Base-by-base conservation (phyloP, 805 yeast species). In the Candida sonorensis region DNA sequence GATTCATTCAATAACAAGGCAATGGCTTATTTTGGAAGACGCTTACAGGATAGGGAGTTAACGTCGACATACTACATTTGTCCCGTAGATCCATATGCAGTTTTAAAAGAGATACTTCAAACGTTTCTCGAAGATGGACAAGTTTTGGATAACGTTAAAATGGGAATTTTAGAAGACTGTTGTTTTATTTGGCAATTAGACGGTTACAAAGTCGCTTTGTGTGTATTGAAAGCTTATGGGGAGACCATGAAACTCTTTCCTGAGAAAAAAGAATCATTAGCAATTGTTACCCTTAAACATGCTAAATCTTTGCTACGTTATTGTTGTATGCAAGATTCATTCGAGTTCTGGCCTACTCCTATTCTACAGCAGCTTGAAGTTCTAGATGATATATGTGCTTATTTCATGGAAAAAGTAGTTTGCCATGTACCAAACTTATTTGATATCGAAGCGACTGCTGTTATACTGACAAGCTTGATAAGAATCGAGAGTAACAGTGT, bases 111-210 rank as follows among this genome's bases (percentile, higher is more conserved):
- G 12, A 25, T 45, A 8, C 26, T 45, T 15, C 39, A 36, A 23
- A 31, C 23, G 24, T 30, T 39, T 23, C 14, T 45, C 16, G 27
- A 24, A 9, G 29, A 26, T 9, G 24, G 29, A 6, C 8, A 18
- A 7, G 36, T 40, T 4, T 21, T 41, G 9, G 34, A 32, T 28
- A 13, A 23, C 5, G 21, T 20, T n/a, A 27, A 41, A 2, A 26
- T 34, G 10, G 38, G 32, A 16, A 33, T 41, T 5, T n/a, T 45
- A 12, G 40, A 40, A 23, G 48, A 45, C 26, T 45, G 50, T 30
- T 24, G 34, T 13, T 37, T 43, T 32, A 41, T 45, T 13, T 45
- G 50, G 50, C 50, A 45, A 23, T 17, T 45, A n/a, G 50, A 45
- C 27, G 50, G 50, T 10, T 45, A 43, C 30, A 41, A 41, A 30